A percentile compares a stretch with the other conserved stretches of the same genome.
Evolutionary conservation across 164 flowering plant genomes (phyloP).

Genomic region (Tetrastigma voinierianum): DNA sequence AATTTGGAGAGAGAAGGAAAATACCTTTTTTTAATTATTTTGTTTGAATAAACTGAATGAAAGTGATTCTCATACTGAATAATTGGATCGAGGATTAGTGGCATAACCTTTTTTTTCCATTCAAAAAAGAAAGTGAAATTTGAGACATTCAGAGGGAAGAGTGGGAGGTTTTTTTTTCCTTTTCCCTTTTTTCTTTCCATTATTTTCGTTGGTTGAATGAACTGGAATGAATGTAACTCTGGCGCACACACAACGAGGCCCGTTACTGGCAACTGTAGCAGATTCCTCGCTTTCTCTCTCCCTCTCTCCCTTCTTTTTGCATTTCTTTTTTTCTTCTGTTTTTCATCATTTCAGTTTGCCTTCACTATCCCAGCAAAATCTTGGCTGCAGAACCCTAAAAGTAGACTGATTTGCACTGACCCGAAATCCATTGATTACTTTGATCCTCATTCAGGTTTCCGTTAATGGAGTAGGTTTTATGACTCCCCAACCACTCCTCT

Average conservation of each 20-base stretch:
- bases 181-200: background rate
- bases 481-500: conserved; percentile 15
- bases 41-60: no score
- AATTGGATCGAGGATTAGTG: no score
- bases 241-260: conserved; percentile 16
- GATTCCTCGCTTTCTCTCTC: conserved; percentile 15
- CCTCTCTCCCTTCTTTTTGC: conserved; percentile 5
- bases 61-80: no score
- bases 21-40: no score
- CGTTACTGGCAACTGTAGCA: conserved; percentile 8
- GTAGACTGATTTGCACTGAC: conserved; percentile 2
- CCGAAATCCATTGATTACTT: conserved; percentile 3
- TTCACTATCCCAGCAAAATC: conserved; percentile 14
- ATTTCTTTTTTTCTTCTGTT: background rate
- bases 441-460: conserved; percentile 15
- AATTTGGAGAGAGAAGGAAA: no score
- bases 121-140: no score
- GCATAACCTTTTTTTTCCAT: no score
- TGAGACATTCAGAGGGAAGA: no score
- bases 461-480: conserved; percentile 9
- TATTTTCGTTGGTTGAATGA: background rate
- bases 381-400: conserved; percentile 4
- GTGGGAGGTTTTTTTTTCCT: background rate
- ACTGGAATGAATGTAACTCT: background rate
- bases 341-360: conserved; percentile 9